phyloP scores from a whole-genome alignment of 768 basidiomycete species.

The Melanogaster broomeanus region DNA sequence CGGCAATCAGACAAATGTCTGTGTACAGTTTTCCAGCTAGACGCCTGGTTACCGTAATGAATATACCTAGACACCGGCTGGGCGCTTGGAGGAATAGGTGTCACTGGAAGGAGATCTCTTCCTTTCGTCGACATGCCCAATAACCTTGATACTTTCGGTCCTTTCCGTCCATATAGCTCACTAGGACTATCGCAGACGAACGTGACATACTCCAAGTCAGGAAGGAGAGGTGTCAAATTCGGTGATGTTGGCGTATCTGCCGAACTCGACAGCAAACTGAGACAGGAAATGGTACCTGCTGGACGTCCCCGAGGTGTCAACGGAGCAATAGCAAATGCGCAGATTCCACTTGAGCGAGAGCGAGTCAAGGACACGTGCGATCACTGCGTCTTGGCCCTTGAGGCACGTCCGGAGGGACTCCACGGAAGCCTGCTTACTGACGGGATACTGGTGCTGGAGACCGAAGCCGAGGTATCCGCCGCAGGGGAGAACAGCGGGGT shows the following conservation, averaged over 20 bases:
- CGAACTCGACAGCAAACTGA: no score
- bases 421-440: conserved; percentile 14
- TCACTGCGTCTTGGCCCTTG: conserved; percentile 33
- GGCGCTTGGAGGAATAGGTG: background rate
- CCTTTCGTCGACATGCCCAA: background rate
- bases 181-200: background rate
- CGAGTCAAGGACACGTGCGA: conserved; percentile 16
- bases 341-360: conserved; percentile 20
- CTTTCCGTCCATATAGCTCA: no score
- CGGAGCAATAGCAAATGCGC: conserved; percentile 18
- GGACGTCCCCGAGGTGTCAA: no score
- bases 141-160: background rate
- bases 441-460: conserved; percentile 35
- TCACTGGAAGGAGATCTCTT: background rate
- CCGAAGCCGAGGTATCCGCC: conserved; percentile 41
- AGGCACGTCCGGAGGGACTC: conserved; percentile 18
- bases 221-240: no score
- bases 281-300: no score
- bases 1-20: background rate
- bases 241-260: no score
- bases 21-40: background rate
- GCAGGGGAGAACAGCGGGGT: conserved; percentile 26
- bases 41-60: background rate
- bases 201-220: no score
- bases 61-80: background rate